phyloP scores from a whole-genome alignment of 164 flowering plant genomes.

The Saururus chinensis region DNA sequence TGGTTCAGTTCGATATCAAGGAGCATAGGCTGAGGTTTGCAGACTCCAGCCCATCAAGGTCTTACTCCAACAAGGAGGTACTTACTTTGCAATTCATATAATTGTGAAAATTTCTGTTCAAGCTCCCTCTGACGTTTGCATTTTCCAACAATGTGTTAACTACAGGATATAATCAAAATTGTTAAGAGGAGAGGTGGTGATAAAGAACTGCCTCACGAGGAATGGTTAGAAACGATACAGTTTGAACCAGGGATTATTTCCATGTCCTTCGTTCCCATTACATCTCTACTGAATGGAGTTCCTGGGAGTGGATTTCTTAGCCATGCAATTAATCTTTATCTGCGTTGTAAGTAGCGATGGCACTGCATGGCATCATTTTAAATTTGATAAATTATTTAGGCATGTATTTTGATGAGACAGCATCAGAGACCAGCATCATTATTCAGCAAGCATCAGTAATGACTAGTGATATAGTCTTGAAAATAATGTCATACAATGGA shows the following conservation, averaged over 20 bases:
- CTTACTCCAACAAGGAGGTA: conserved; percentile 72
- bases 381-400: too few species aligned
- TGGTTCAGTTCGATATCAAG: conserved; percentile 47
- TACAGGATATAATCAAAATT: conserved; percentile 48
- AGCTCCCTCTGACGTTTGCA: neutral
- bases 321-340: conserved; percentile 93
- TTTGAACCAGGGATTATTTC: conserved; percentile 79
- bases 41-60: conserved; percentile 48
- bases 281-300: conserved; percentile 82
- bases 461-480: too few species aligned
- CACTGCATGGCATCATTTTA: too few species aligned
- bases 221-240: conserved; percentile 79
- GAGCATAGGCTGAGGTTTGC: conserved; percentile 66
- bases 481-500: too few species aligned
- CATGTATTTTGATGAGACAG: too few species aligned
- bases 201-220: conserved; percentile 41
- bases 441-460: too few species aligned
- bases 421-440: too few species aligned
- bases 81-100: neutral
- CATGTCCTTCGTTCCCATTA: conserved; percentile 88
- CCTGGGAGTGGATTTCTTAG: conserved; percentile 94
- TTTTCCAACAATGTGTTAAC: conserved; percentile 2
- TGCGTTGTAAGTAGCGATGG: conserved; percentile 59
- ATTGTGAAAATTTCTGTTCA: conserved; percentile 1
- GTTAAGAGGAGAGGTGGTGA: conserved; percentile 89